Conservation (phyloP, 225 moss, liverwort and hornwort species). For the Polytrichum commune region DNA sequence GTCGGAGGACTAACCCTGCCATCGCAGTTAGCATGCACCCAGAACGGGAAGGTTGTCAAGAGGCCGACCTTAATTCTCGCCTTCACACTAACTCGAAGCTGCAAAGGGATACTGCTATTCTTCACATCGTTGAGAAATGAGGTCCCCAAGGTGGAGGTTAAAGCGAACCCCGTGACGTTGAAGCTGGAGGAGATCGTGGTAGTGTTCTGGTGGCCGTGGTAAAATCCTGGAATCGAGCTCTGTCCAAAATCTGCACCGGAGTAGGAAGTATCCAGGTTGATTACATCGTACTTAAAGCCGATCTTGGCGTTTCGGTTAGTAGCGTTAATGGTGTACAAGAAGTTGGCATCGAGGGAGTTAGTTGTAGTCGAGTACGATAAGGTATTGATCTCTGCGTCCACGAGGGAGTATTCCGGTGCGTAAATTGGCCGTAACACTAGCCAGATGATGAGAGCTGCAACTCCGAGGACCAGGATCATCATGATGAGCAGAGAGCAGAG, state of each 20-base stretch:
- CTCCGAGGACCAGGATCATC: slow-evolving; percentile 24
- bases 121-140: slow-evolving; percentile 15
- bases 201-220: slow-evolving; percentile 41
- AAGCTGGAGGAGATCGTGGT: slow-evolving; percentile 15
- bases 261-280: slow-evolving; percentile 31
- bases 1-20: slow-evolving; percentile 38
- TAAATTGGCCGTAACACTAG: slow-evolving; percentile 41
- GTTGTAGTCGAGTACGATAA: not conserved
- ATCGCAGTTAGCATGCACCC: slow-evolving; percentile 67
- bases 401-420: slow-evolving; percentile 25
- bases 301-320: slow-evolving; percentile 59
- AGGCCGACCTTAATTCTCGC: slow-evolving; percentile 60
- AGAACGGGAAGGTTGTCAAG: slow-evolving; percentile 37
- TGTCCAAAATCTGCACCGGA: slow-evolving; percentile 29
- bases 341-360: slow-evolving; percentile 25
- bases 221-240: slow-evolving; percentile 29
- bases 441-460: slow-evolving; percentile 47
- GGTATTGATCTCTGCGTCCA: slow-evolving; percentile 9
- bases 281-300: slow-evolving; percentile 51
- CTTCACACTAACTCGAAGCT: slow-evolving; percentile 36
- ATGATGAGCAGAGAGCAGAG: slow-evolving; percentile 30
- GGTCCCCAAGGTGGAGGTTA: slow-evolving; percentile 11
- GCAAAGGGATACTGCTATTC: slow-evolving; percentile 23
- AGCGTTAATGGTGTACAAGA: slow-evolving; percentile 32
- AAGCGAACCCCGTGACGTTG: slow-evolving; percentile 3